Evolutionary conservation across 257 asterid genomes (phyloP), one percentile per base, ranked within the genome.

Genomic region (Leptodermis oblonga): DNA sequence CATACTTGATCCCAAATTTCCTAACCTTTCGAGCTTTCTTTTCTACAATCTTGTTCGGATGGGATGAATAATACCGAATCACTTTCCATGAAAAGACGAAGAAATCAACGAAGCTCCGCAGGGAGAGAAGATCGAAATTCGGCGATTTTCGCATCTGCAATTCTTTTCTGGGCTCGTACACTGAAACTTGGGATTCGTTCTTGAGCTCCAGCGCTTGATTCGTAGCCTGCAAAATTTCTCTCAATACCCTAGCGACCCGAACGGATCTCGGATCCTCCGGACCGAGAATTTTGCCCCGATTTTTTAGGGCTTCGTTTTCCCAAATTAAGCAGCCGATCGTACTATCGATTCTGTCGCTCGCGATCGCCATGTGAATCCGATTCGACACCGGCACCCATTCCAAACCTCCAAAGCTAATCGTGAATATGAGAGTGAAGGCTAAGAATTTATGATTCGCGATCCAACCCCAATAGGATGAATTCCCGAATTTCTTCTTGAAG

Each of bases 181-280:
- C 31, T 22, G 67, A 37, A 14, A 62, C 67, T 25, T 37, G 46
- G 51, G 23, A 37, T 20, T 9, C 46, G 11, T 62, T 22, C 18
- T 33, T 9, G 10, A 60, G 46, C 17, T 31, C 51, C 28, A 62
- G 37, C 28, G 5, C 28, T 6, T 63, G 12, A 41, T 41, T 14
- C 51, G 49, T 63, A 9, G 68, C 68, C 33, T 63, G 53, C n/a
- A 63, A 18, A 13, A 63, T 63, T 22, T 63, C 53, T n/a, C 11
- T 63, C 68, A 63, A 5, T 17, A 63, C 11, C 36, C 33, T n/a
- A 14, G 18, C 12, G 14, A 37, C 34, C 3, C 67, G 67, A 41
- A 22, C 11, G 30, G 18, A 13, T 62, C 37, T 31, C 3, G 51
- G 67, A 25, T 22, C 22, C 20, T 43, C 30, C 1, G 68, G 68